Conservation (phyloP, 1,284 basidiomycete genomes). For the Ganoderma meredithae region DNA sequence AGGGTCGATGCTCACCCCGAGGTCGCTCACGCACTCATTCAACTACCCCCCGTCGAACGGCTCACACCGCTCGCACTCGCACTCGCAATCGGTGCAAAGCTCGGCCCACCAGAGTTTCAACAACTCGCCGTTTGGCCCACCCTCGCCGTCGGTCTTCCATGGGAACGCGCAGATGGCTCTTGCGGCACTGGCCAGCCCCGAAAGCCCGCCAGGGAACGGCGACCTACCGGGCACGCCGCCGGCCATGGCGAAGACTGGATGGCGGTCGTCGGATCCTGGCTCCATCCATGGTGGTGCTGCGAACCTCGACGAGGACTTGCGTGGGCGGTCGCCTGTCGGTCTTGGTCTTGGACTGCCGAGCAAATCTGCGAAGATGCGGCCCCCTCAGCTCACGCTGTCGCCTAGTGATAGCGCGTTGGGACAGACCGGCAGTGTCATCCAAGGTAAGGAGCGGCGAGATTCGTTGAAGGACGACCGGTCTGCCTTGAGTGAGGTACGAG, state of each 20-base stretch:
- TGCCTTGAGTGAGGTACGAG: slow-evolving; percentile 71
- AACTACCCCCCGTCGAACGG: slow-evolving; percentile 33
- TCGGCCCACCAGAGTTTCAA: slow-evolving; percentile 47
- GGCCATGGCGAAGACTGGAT: slow-evolving; percentile 28
- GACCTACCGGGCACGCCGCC: slow-evolving; percentile 38
- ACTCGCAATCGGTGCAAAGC: slow-evolving; percentile 49
- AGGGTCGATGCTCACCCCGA: slow-evolving; percentile 35
- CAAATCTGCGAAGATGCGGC: slow-evolving; percentile 43
- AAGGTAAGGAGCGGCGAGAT: slow-evolving; percentile 40
- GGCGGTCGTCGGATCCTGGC: slow-evolving; percentile 43
- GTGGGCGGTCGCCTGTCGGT: slow-evolving; percentile 25
- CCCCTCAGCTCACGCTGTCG: slow-evolving; percentile 58
- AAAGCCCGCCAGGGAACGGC: slow-evolving; percentile 49
- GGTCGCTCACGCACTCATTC: slow-evolving; percentile 50
- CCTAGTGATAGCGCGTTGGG: slow-evolving; percentile 69
- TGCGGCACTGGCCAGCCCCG: slow-evolving; percentile 42
- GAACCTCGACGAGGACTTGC: slow-evolving; percentile 25
- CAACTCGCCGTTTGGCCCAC: slow-evolving; percentile 42
- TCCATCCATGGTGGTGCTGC: slow-evolving; percentile 26
- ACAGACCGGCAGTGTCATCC: slow-evolving; percentile 37
- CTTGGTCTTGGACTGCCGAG: slow-evolving; percentile 35
- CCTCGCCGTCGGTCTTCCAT: slow-evolving; percentile 33
- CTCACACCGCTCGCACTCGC: slow-evolving; percentile 51
- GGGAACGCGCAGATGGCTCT: slow-evolving; percentile 21
- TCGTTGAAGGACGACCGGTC: slow-evolving; percentile 59